Conservation (phyloP, 805 yeast species). For the Sugiyamaella boreocaroliniensis region DNA sequence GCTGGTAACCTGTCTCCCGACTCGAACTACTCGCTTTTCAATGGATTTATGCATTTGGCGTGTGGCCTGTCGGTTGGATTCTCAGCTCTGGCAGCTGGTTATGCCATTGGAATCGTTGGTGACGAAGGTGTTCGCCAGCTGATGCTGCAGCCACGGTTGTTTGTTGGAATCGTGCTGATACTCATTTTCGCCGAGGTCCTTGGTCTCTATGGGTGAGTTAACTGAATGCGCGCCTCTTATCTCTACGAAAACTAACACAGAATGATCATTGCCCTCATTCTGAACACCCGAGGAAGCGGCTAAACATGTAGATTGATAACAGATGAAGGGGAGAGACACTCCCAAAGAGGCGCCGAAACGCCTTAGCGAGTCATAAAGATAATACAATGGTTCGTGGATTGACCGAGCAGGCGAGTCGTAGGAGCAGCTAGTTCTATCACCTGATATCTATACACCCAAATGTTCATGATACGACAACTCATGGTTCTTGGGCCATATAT, state of each 20-base stretch:
- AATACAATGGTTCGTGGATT: too few species aligned
- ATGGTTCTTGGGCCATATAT: too few species aligned
- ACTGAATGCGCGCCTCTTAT: too few species aligned
- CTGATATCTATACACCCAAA: too few species aligned
- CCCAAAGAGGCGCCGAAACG: neutral
- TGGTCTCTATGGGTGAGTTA: conserved; percentile 63
- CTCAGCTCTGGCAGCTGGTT: conserved; percentile 93
- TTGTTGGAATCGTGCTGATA: conserved; percentile 84
- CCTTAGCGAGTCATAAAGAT: neutral
- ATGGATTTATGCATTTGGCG: conserved; percentile 96
- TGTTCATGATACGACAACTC: too few species aligned
- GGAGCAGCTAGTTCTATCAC: neutral
- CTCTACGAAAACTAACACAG: conserved; percentile 1
- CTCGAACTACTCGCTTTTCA: conserved; percentile 74
- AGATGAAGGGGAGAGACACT: neutral
- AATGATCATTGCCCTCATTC: conserved; percentile 87
- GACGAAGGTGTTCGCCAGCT: conserved; percentile 86
- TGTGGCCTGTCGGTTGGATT: conserved; percentile 96
- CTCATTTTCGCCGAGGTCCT: conserved; percentile 87
- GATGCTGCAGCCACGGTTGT: conserved; percentile 81
- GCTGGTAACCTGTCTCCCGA: conserved; percentile 76
- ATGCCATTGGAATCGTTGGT: conserved; percentile 91
- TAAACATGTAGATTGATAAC: conserved; percentile 18
- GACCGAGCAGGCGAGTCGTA: neutral
- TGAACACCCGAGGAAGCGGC: conserved; percentile 82